phyloP scores from a whole-genome alignment of 768 basidiomycete species.

The Boletus huronensis region DNA sequence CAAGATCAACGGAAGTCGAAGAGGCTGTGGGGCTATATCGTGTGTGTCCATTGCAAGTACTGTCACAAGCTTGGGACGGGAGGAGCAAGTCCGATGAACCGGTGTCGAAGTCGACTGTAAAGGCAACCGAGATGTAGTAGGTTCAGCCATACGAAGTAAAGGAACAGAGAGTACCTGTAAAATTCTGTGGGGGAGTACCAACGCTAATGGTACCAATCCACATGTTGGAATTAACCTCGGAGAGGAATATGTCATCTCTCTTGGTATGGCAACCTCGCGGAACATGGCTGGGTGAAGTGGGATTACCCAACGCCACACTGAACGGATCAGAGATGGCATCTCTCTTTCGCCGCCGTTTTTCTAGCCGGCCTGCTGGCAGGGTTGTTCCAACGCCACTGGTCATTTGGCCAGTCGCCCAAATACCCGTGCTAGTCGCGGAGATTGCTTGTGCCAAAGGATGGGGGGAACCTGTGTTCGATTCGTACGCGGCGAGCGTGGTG shows the following conservation, averaged over 20 bases:
- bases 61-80: slow-evolving; percentile 28
- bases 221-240: slow-evolving; percentile 36
- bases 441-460: slow-evolving; percentile 32
- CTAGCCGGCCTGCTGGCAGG: not conserved
- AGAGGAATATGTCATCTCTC: slow-evolving; percentile 34
- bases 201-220: slow-evolving; percentile 48
- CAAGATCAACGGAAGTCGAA: slow-evolving; percentile 30
- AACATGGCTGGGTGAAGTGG: not conserved
- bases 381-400: not conserved
- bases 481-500: slow-evolving; percentile 41
- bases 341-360: slow-evolving; percentile 8
- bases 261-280: slow-evolving; percentile 13
- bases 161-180: slow-evolving; percentile 33
- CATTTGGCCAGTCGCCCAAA: not conserved
- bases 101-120: slow-evolving; percentile 51
- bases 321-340: not conserved
- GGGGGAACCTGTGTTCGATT: slow-evolving; percentile 41
- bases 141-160: not conserved
- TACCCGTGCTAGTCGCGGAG: not conserved
- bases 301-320: not conserved
- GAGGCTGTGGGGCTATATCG: slow-evolving; percentile 30
- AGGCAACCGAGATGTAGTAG: not conserved
- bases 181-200: slow-evolving; percentile 44
- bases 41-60: slow-evolving; percentile 32
- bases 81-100: slow-evolving; percentile 51